Evolutionary conservation across 495 filamentous ascomycete species (phyloP), one percentile per base, ranked within the genome.

Genomic region (Penicillium coffeae): DNA sequence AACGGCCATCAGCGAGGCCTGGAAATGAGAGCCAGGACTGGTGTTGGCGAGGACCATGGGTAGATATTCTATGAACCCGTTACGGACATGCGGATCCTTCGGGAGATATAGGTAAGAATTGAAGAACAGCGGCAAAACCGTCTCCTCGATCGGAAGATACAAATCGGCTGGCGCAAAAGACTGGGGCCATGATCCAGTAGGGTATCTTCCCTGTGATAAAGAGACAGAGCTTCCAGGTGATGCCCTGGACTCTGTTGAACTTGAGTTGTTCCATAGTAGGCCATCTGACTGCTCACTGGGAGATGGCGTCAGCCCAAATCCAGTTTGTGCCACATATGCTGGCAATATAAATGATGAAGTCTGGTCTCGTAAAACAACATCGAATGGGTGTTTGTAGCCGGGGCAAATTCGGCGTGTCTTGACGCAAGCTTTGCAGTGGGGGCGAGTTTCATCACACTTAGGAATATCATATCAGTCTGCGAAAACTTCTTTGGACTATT

Each of bases 371-470:
- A 86, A 75, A 41, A 87, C 72, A 10, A 88, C 60, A 58, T 88
- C 85, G 48, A 88, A 84, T 15, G 83, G 81, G 55, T 85, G 74
- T 48, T 74, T 74, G 60, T 87, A 87, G 44, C 85, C 85, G 3
- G 84, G 84, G 59, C 76, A 80, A 42, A 60, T 38, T 14, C 75
- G 65, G 38, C 66, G 65, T 20, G 74, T 72, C 42, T 68, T 69
- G 38, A 66, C 60, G 55, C 76, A 80, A 48, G 68, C 68, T 46
- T 61, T 65, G 51, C 76, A 78, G 38, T 75, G 62, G 9, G 76
- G 76, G 16, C 66, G 65, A 8, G 65, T 58, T 60, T 78, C 76
- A 64, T 80, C 75, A 39, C 76, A 80, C 73, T 79, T 59, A 36
- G 56, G 41, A n/a, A 18, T 15, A 43, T 7, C 13, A 12, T 10